These are phyloP conservation scores for Lyophyllum decastes DNA, from an alignment of 768 basidiomycete species.

Conservation along the genomic window DNA sequence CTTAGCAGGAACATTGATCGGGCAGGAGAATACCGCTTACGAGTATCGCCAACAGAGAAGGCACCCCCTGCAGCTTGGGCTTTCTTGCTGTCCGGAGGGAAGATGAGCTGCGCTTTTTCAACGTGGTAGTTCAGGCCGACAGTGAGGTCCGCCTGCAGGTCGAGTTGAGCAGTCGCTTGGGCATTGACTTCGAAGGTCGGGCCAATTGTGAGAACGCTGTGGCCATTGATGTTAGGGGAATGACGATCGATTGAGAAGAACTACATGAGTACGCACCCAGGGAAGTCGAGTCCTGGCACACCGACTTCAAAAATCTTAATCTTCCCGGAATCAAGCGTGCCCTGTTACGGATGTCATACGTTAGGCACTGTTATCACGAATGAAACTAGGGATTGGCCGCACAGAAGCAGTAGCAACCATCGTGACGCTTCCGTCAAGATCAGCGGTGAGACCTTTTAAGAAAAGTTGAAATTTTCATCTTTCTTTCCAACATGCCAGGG, in stretches of 20 bases:
- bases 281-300: constrained; percentile 51
- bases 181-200: constrained; percentile 47
- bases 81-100: constrained; percentile 37
- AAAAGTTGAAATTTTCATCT: neutral
- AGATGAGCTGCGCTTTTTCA: constrained; percentile 40
- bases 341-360: constrained; percentile 18
- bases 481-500: neutral
- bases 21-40: constrained; percentile 29
- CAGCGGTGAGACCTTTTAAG: constrained; percentile 32
- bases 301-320: constrained; percentile 40
- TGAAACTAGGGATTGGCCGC: neutral
- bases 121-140: constrained; percentile 47
- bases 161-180: constrained; percentile 33
- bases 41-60: constrained; percentile 40
- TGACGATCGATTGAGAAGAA: neutral
- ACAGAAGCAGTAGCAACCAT: constrained; percentile 40
- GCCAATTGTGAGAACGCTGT: constrained; percentile 48
- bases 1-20: neutral
- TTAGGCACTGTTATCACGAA: neutral
- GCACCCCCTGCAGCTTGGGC: constrained; percentile 17
- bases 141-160: constrained; percentile 37
- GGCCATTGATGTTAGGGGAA: neutral
- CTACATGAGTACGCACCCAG: constrained; percentile 35
- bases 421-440: constrained; percentile 39
- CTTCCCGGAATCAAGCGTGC: constrained; percentile 43